Base-by-base conservation (phyloP, 352 stramenopile species). In the Globisporangium uncinulatum region DNA sequence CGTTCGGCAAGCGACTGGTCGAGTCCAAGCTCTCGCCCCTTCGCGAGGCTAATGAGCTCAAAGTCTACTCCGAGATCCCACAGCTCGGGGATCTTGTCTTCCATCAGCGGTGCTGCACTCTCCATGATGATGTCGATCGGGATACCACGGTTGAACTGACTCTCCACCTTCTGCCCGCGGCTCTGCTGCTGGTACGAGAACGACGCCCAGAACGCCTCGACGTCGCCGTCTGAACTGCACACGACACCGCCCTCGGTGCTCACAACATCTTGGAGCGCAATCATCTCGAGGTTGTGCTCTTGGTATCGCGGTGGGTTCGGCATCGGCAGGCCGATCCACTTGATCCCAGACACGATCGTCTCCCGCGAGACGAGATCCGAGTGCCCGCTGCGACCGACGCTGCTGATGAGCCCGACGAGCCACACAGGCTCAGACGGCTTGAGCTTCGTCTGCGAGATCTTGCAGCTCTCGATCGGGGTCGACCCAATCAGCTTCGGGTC, bases 71-170 rank as follows among this genome's bases (percentile, higher is more conserved):
- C 87, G 20, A 95, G 56, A 56, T 94, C 86, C 67, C 76, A 92
- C 29, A 96, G 61, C 66, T 86, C 71, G 7, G 83, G 85, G 15
- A 73, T 79, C 58, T 76, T 74, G 31, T 81, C 83, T 56, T 75
- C 61, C 62, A 94, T 88, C 7, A 95, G 64, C 19, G 79, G 68
- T 29, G 72, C 76, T 0, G 86, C 85, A 36, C 82, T 95, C 58
- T 95, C 87, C 83, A 91, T 92, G 62, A 96, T 86, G 50, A 95
- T 76, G 57, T 91, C 83, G 55, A 94, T 93, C 0, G 79, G 76
- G 45, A 96, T 94, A 34, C 86, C 87, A 24, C 84, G 79, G 45
- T 86, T 96, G 36, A 94, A 94, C 44, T 94, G 81, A 43, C 76
- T 89, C 57, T 97, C 86, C 9, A 93, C 86, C 39, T 92, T 89